A percentile compares a stretch with the other conserved stretches of the same genome.
phyloP scores from a whole-genome alignment of 169 alveolate species.

The Cryptosporidium meleagridis region DNA sequence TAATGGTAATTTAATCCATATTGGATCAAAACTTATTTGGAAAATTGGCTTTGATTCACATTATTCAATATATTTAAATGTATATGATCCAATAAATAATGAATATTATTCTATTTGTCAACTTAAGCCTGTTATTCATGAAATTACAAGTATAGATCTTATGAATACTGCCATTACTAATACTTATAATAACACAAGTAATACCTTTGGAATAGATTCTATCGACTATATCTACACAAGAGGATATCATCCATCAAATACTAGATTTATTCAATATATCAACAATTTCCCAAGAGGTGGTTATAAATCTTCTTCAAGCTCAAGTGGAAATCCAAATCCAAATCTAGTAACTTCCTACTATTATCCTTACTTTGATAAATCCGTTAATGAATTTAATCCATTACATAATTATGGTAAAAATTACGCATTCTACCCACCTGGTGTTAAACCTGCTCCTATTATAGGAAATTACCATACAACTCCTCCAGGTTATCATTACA shows the following conservation, averaged over 20 bases:
- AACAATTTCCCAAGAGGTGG: conserved; percentile 33
- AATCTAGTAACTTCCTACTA: not conserved
- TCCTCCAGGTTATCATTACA: conserved; percentile 13
- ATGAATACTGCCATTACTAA: not conserved
- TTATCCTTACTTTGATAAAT: conserved; percentile 4
- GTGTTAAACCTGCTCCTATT: conserved; percentile 49
- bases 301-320: not conserved
- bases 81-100: not conserved
- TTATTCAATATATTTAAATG: not conserved
- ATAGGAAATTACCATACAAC: not conserved
- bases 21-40: conserved; percentile 8
- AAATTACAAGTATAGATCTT: not conserved
- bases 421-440: conserved; percentile 52
- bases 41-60: conserved; percentile 3
- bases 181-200: not conserved
- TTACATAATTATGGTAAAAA: conserved; percentile 33
- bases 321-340: not conserved
- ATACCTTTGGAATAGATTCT: conserved; percentile 10
- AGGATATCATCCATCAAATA: conserved; percentile 29
- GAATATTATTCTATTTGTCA: conserved; percentile 22
- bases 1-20: not conserved
- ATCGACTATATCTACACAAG: conserved; percentile 11
- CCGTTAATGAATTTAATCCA: conserved; percentile 11
- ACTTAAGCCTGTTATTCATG: not conserved
- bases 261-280: not conserved